Percentiles rank a stretch among this genome's conserved stretches.
Evolutionary conservation across 73 alveolate species (phyloP).

Genomic region (Symbiodinium pilosum): DNA sequence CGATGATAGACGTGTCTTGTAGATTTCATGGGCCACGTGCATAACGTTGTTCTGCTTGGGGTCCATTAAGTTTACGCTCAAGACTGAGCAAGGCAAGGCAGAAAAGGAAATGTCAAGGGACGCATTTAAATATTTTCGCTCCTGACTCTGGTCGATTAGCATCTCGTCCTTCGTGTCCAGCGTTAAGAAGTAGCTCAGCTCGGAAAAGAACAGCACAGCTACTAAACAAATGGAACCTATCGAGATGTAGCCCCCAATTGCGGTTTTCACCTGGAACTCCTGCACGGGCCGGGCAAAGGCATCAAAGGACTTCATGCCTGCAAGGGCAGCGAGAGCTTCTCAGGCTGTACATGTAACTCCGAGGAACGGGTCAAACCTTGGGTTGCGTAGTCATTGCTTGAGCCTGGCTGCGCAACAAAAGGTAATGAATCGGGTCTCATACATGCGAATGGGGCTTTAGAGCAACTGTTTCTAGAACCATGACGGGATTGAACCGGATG

Average conservation of each 20-base stretch:
- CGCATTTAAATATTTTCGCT: constrained; percentile 55
- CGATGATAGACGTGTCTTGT: constrained; percentile 53
- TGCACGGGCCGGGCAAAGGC: constrained; percentile 94
- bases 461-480: too few species aligned
- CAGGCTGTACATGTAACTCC: background rate
- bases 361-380: background rate
- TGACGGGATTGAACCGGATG: too few species aligned
- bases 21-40: constrained; percentile 92
- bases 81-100: constrained; percentile 62
- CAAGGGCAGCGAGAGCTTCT: background rate
- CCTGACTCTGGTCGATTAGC: constrained; percentile 91
- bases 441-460: too few species aligned
- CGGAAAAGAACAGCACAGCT: constrained; percentile 61
- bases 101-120: constrained; percentile 55
- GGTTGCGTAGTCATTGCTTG: background rate
- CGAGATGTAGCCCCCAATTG: constrained; percentile 87
- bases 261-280: constrained; percentile 94
- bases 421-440: too few species aligned
- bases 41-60: constrained; percentile 84
- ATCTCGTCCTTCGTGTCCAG: constrained; percentile 91
- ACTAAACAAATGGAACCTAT: constrained; percentile 70
- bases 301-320: constrained; percentile 88
- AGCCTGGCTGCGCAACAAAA: too few species aligned
- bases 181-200: constrained; percentile 62
- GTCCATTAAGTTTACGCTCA: constrained; percentile 61